Evolutionary conservation across 805 yeast species (phyloP).

Genomic region (Candida ortonii): DNA sequence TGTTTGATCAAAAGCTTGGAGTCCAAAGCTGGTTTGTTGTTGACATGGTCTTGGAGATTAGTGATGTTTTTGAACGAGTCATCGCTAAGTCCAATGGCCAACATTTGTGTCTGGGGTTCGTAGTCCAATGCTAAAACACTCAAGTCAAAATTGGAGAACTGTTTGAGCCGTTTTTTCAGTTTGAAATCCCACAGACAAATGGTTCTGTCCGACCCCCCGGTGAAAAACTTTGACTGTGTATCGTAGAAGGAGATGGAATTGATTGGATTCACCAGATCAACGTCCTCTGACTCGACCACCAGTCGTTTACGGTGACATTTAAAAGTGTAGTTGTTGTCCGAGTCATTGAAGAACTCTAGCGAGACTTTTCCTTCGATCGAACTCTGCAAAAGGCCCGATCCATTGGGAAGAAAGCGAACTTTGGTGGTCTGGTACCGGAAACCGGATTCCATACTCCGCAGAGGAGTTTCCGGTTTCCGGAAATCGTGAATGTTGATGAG

Average conservation of each 20-base stretch:
- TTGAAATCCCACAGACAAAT: constrained; percentile 33
- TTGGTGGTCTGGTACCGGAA: constrained; percentile 58
- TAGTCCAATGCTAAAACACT: constrained; percentile 20
- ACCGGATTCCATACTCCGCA: constrained; percentile 13
- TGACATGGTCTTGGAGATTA: constrained; percentile 15
- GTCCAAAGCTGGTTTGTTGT: constrained; percentile 16
- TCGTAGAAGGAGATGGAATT: constrained; percentile 20
- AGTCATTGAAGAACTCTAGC: constrained; percentile 54
- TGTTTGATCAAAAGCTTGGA: constrained; percentile 17
- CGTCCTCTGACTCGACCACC: constrained; percentile 16
- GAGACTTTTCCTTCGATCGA: constrained; percentile 81
- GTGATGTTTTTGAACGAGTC: constrained; percentile 38
- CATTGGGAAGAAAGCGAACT: constrained; percentile 52
- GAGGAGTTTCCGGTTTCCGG: constrained; percentile 14
- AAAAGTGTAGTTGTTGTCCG: constrained; percentile 62
- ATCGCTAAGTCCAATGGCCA: constrained; percentile 43
- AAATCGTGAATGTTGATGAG: constrained; percentile 55
- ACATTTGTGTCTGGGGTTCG: constrained; percentile 10
- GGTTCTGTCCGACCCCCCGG: constrained; percentile 31
- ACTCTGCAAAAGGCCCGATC: constrained; percentile 60
- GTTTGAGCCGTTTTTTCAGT: constrained; percentile 28
- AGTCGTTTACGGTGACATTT: constrained; percentile 63
- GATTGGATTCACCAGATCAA: constrained; percentile 27
- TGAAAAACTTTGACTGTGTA: constrained; percentile 18
- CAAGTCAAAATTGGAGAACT: constrained; percentile 22